Evolutionary conservation across 2,329 filamentous ascomycete species (phyloP), one percentile per base, ranked within the genome.

Genomic region (Fusarium sororula): DNA sequence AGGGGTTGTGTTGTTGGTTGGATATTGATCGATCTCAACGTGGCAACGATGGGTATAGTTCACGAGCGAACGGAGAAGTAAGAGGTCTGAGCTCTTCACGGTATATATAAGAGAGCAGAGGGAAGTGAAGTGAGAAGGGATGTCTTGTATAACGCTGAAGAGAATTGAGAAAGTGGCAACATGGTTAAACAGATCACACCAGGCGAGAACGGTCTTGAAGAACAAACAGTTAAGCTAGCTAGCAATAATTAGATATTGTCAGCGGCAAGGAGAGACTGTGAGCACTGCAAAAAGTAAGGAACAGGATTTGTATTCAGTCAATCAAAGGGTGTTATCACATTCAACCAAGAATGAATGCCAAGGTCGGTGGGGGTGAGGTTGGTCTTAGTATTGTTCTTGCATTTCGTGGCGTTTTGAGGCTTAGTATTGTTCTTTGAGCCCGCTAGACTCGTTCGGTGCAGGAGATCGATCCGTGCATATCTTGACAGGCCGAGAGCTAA

Each of bases 371-470:
- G 50, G 68, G 47, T 68, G 74, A 51, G 47, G 63, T 53, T 76
- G 75, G 65, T 60, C 60, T 77, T 81, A 73, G 73, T 78, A 82
- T 82, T 82, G 80, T 82, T 81, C 74, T 73, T 57, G 60, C 66
- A 65, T 72, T 77, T 72, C 69, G 78, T 79, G 80, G 78, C 79
- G 73, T 67, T 68, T 66, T 51, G 63, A 37, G 53, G 66, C 75
- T 81, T 81, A 75, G 75, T 80, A 82, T 82, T 82, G 81, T 82
- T 81, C 73, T 78, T 68, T 73, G 35, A 7, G 24, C 45, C 51
- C 60, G 48, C 66, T 66, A 54, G 37, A 51, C 63, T 65, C 37
- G 35, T 68, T 67, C 44, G 18, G 63, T 44, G 48, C 51, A 59
- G 63, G 38, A 44, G 44, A 69, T 70, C 44, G 57, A 71, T 47